A percentile compares a stretch with the other conserved stretches of the same genome.
These are phyloP conservation scores for Naegleria fowleri DNA, from an alignment of 208 protist species.

Conservation along the genomic window DNA sequence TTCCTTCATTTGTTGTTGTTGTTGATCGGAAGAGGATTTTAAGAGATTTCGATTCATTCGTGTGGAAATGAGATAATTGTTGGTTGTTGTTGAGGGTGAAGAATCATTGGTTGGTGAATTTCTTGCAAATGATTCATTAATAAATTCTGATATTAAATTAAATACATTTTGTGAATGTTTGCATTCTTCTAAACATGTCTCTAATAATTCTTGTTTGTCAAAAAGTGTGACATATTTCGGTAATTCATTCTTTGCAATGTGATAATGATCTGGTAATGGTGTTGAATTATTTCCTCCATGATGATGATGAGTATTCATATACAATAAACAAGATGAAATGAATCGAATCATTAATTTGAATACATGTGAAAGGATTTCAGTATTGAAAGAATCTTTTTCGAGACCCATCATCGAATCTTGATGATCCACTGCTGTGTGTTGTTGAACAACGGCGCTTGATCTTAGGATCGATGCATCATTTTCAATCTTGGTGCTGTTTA, in stretches of 20 bases:
- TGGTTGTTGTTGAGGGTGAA: too few species aligned
- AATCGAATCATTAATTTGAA: background rate
- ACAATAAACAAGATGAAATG: background rate
- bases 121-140: background rate
- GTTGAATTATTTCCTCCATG: background rate
- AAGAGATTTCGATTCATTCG: too few species aligned
- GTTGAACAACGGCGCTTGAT: too few species aligned
- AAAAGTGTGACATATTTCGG: background rate
- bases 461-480: too few species aligned
- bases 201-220: background rate
- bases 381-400: background rate
- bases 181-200: background rate
- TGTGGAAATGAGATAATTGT: too few species aligned
- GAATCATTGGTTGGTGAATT: too few species aligned
- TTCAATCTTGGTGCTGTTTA: too few species aligned
- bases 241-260: background rate
- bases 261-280: background rate
- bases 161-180: background rate
- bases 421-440: too few species aligned
- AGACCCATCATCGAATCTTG: background rate
- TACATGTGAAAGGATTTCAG: background rate
- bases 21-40: too few species aligned
- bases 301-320: background rate
- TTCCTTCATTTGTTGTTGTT: too few species aligned
- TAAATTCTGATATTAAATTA: background rate